Evolutionary conservation across 2,329 filamentous ascomycete species (phyloP).

Genomic region (Colletotrichum magnum): DNA sequence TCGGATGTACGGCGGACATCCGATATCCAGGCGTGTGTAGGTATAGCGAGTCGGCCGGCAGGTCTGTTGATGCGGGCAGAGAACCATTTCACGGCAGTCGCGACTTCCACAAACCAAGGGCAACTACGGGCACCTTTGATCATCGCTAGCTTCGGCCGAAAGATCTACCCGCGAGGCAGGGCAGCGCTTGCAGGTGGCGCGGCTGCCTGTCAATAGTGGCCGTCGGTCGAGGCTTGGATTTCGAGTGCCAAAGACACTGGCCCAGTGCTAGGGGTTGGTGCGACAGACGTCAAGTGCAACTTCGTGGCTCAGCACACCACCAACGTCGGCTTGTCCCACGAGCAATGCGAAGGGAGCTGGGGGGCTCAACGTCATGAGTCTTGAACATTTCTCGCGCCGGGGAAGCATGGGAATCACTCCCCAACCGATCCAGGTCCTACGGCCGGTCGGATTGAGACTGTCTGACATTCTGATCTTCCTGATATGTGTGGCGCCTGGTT

Average conservation of each 20-base stretch:
- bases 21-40: too few relatives aligned
- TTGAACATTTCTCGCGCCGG: background rate
- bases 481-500: background rate
- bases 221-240: background rate
- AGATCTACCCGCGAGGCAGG: background rate
- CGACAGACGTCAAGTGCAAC: background rate
- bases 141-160: slow-evolving; percentile 13
- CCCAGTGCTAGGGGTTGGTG: background rate
- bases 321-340: background rate
- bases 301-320: background rate
- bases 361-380: background rate
- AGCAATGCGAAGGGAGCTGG: background rate
- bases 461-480: slow-evolving; percentile 1
- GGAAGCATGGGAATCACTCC: background rate
- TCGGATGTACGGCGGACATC: background rate
- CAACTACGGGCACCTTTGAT: background rate
- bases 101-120: slow-evolving; percentile 8
- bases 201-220: too few relatives aligned
- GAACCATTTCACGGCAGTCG: background rate
- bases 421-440: background rate
- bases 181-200: background rate
- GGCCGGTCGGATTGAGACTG: slow-evolving; percentile 8
- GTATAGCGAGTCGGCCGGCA: background rate
- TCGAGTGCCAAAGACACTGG: slow-evolving; percentile 3
- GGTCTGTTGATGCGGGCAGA: background rate